Conservation (phyloP, 2,329 filamentous ascomycete genomes). For the Stenocarpella maydis region DNA sequence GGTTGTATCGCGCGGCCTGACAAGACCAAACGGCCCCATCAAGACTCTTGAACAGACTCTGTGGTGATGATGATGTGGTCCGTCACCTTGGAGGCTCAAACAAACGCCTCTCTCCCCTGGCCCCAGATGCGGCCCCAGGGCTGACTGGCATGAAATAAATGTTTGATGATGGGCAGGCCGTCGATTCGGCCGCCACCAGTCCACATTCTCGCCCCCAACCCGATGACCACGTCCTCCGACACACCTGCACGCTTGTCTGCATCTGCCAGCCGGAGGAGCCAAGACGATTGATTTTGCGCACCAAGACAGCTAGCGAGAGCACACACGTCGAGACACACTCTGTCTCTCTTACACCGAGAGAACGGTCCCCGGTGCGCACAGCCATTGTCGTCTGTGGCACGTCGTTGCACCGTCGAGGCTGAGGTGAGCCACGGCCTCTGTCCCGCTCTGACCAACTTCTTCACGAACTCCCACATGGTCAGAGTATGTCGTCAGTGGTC, state of each 20-base stretch:
- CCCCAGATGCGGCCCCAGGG: constrained; percentile 20
- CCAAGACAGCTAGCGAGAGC: background rate
- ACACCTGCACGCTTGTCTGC: background rate
- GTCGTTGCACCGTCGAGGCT: constrained; percentile 7
- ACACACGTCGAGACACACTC: background rate
- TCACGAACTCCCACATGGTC: background rate
- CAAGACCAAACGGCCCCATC: background rate
- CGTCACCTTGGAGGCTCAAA: constrained; percentile 20
- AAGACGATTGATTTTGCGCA: background rate
- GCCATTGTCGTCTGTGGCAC: background rate
- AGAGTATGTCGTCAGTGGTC: background rate
- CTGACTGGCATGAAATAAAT: constrained; percentile 49
- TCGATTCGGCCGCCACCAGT: constrained; percentile 50
- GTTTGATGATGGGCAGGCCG: constrained; percentile 70
- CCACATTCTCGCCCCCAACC: constrained; percentile 17
- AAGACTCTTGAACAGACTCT: background rate
- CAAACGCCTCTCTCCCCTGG: constrained; percentile 4
- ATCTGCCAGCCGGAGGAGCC: background rate
- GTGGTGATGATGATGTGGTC: background rate
- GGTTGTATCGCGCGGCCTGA: constrained; percentile 13
- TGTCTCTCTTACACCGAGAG: background rate
- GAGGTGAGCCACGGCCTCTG: constrained; percentile 20
- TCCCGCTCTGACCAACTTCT: background rate
- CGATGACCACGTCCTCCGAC: background rate
- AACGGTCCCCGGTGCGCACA: constrained; percentile 1